phyloP scores from a whole-genome alignment of 2,329 filamentous ascomycete species.

The Aureobasidium sp. region DNA sequence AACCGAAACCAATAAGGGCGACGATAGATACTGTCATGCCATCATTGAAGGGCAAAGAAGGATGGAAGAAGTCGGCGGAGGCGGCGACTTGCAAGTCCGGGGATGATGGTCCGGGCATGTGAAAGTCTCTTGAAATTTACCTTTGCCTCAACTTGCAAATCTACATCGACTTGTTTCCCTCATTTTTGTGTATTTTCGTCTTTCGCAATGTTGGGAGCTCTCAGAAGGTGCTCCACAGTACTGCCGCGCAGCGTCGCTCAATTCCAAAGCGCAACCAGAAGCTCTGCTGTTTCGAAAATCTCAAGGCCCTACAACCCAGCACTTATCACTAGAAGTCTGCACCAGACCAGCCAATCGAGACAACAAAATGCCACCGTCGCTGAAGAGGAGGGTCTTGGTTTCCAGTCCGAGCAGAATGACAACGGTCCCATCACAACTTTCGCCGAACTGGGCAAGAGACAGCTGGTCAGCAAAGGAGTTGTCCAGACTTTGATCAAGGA shows the following conservation, averaged over 20 bases:
- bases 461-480: constrained; percentile 54
- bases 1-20: background rate
- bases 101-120: background rate
- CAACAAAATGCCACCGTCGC: constrained; percentile 26
- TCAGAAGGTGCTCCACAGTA: constrained; percentile 21
- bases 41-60: background rate
- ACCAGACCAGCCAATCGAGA: constrained; percentile 30
- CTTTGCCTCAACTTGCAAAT: background rate
- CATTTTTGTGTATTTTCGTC: background rate
- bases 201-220: constrained; percentile 4
- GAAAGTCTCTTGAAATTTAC: constrained; percentile 9
- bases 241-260: constrained; percentile 18
- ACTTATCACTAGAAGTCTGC: constrained; percentile 19
- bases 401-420: constrained; percentile 12
- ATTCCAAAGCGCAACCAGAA: constrained; percentile 8
- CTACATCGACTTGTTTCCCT: background rate
- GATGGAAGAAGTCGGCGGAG: background rate
- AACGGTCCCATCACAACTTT: constrained; percentile 29
- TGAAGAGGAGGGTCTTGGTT: constrained; percentile 17
- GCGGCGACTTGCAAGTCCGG: background rate
- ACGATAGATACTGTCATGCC: background rate
- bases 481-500: constrained; percentile 59
- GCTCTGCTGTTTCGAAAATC: background rate
- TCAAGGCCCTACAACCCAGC: background rate
- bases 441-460: constrained; percentile 32